Evolutionary conservation across 1,139 yeast genomes (phyloP), one percentile per base, ranked within the genome.

Genomic region (Wickerhamiella infanticola): DNA sequence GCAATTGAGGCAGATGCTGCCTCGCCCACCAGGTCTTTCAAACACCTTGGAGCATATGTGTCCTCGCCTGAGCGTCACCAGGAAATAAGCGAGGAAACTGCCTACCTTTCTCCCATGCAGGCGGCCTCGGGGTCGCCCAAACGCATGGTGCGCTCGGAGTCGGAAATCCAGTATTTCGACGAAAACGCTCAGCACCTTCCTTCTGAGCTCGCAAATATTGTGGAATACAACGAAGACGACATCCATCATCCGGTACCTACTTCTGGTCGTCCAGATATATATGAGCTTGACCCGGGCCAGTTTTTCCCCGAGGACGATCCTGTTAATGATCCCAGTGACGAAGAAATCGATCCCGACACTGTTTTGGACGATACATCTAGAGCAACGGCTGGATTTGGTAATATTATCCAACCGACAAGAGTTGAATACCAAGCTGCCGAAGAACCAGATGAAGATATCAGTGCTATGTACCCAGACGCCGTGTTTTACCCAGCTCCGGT

Each of bases 401-500:
- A 38, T 11, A 38, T 38, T 7, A 25, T 38, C 24, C 33, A 11
- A 9, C 40, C 40, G 33, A 24, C 24, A 4, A 38, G 13, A 7
- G 40, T 38, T 26, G 33, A 3, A 2, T 38, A 11, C 11, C 31
- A 25, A n/a, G 7, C 40, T 9, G 40, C 33, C 6, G 40, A 38
- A 7, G 37, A 13, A n/a, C 18, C 33, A 25, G 40, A 38, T 13
- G 37, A 13, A 35, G 37, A 8, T 13, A 25, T 25, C 33, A 25
- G 9, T 6, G 26, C 33, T 2, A 24, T 38, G 26, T 26, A 25
- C 13, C 23, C 33, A 4, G 40, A 26, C 9, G 11, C 40, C 6
- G 33, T 25, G 23, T 38, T 25, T 44, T 63, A 63, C 41, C 66
- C 66, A 1, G 64, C 65, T 1, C 65, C 65, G 9, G 55, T 62